These are phyloP conservation scores for Gentiana straminea DNA, from an alignment of 257 asterid species.

Conservation along the genomic window DNA sequence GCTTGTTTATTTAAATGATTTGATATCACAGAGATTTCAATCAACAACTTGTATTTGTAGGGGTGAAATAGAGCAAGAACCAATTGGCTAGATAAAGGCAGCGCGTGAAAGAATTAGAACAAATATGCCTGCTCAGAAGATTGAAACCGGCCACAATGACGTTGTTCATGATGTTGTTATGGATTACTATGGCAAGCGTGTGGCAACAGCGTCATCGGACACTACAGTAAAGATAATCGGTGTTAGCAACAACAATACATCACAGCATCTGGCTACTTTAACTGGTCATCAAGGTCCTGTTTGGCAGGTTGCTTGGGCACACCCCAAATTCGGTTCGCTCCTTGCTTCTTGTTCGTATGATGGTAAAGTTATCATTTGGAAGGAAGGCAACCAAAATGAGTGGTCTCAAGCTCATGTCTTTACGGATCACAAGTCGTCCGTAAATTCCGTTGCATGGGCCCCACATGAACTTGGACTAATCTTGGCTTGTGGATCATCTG, in stretches of 20 bases:
- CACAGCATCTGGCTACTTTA: slow-evolving; percentile 79
- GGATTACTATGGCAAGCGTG: slow-evolving; percentile 93
- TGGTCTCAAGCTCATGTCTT: slow-evolving; percentile 75
- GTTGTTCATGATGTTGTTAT: slow-evolving; percentile 77
- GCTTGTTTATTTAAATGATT: background rate
- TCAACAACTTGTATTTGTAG: slow-evolving; percentile 7
- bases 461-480: slow-evolving; percentile 84
- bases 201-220: slow-evolving; percentile 92
- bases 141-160: slow-evolving; percentile 87
- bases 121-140: slow-evolving; percentile 79
- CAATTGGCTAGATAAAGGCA: slow-evolving; percentile 1
- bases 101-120: slow-evolving; percentile 11
- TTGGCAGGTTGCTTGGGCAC: slow-evolving; percentile 96
- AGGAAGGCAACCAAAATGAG: slow-evolving; percentile 68
- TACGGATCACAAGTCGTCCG: slow-evolving; percentile 67
- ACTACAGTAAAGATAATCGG: slow-evolving; percentile 66
- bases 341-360: slow-evolving; percentile 93
- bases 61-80: background rate
- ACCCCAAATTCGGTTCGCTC: slow-evolving; percentile 78
- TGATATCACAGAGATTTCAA: background rate
- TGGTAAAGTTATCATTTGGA: slow-evolving; percentile 84
- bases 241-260: slow-evolving; percentile 51
- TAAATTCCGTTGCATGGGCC: slow-evolving; percentile 90
- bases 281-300: slow-evolving; percentile 87
- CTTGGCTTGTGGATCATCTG: slow-evolving; percentile 93